These are phyloP conservation scores for Fusarium virguliforme DNA, from an alignment of 2,329 filamentous ascomycete genomes.

Conservation along the genomic window DNA sequence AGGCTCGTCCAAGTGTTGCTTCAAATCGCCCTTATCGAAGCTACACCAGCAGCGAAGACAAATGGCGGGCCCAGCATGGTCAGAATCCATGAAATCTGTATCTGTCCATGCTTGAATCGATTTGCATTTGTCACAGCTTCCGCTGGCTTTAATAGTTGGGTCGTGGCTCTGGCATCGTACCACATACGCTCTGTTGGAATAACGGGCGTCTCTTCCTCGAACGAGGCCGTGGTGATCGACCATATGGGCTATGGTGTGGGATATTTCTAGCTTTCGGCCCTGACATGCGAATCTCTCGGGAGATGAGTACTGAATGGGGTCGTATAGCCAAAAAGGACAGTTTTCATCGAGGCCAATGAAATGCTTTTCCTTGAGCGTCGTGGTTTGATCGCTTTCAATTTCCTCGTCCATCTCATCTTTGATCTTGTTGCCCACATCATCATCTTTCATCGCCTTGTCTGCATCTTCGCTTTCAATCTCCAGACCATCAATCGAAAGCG, in stretches of 20 bases:
- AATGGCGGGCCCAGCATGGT: conserved; percentile 33
- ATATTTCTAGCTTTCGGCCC: conserved; percentile 37
- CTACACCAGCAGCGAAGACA: conserved; percentile 42
- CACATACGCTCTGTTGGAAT: conserved; percentile 34
- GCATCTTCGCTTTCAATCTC: neutral
- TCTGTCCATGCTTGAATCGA: conserved; percentile 32
- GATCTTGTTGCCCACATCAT: too few relatives aligned
- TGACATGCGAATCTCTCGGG: conserved; percentile 32
- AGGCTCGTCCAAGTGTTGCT: conserved; percentile 33
- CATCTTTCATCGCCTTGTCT: too few relatives aligned
- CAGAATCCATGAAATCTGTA: conserved; percentile 17
- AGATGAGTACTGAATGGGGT: conserved; percentile 20
- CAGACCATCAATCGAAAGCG: neutral
- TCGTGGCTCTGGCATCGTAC: conserved; percentile 30
- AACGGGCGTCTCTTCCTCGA: conserved; percentile 34
- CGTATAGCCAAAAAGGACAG: conserved; percentile 32
- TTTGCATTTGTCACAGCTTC: conserved; percentile 33
- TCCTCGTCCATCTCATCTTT: too few relatives aligned
- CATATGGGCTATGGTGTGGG: conserved; percentile 43
- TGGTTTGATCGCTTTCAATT: too few relatives aligned
- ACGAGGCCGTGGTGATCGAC: conserved; percentile 44
- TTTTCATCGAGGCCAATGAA: conserved; percentile 7
- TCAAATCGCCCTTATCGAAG: conserved; percentile 35
- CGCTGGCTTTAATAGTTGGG: conserved; percentile 32
- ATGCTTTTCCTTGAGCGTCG: too few relatives aligned